phyloP scores from a whole-genome alignment of 2,329 filamentous ascomycete species.

The Fusarium virguliforme region DNA sequence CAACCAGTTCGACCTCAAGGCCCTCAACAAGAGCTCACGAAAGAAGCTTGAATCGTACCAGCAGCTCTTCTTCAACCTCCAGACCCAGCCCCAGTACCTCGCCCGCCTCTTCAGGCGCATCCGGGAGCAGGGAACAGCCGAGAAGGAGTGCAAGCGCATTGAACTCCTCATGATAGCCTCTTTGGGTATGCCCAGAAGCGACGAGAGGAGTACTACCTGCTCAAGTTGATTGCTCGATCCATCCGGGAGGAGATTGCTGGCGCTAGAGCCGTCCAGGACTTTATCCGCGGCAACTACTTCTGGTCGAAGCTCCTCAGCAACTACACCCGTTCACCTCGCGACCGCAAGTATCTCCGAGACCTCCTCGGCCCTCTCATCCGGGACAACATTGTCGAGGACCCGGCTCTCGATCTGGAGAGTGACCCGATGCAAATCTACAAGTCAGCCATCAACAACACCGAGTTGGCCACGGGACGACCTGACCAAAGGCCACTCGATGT shows the following conservation, averaged over 20 bases:
- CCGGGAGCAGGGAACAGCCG: conserved; percentile 85
- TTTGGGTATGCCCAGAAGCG: conserved; percentile 98
- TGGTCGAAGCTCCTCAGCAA: conserved; percentile 89
- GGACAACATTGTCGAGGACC: conserved; percentile 93
- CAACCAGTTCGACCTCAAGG: conserved; percentile 96
- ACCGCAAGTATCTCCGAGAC: conserved; percentile 92
- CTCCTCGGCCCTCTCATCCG: conserved; percentile 88
- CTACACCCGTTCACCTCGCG: conserved; percentile 91
- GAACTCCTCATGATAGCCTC: conserved; percentile 94
- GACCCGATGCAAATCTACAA: conserved; percentile 98
- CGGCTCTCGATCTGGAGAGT: conserved; percentile 92
- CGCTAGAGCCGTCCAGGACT: conserved; percentile 83
- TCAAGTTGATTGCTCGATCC: conserved; percentile 88
- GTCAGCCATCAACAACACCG: conserved; percentile 96
- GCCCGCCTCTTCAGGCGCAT: conserved; percentile 89
- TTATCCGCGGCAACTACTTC: conserved; percentile 91
- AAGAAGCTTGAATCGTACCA: conserved; percentile 98
- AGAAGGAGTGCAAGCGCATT: conserved; percentile 93
- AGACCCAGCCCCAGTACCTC: conserved; percentile 96
- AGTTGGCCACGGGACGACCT: conserved; percentile 89
- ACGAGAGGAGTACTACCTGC: conserved; percentile 94
- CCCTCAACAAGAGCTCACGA: conserved; percentile 95
- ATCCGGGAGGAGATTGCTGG: conserved; percentile 88
- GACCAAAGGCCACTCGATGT: conserved; percentile 88
- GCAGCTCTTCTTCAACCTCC: conserved; percentile 96